phyloP scores from a whole-genome alignment of 2,329 filamentous ascomycete genomes.

The Helotiales sp. region DNA sequence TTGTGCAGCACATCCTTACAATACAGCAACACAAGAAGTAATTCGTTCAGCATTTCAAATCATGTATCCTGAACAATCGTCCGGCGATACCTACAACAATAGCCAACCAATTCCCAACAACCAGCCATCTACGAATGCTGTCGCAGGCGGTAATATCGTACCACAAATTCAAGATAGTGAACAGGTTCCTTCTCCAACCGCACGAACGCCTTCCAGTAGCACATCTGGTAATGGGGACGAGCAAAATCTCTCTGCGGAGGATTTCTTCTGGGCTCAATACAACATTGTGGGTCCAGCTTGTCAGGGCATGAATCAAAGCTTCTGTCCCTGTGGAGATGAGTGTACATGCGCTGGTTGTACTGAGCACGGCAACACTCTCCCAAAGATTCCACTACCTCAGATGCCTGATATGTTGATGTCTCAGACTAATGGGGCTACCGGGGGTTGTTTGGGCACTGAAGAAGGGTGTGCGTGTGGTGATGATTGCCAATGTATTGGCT shows the following conservation, averaged over 20 bases:
- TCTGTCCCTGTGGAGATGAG: conserved; percentile 61
- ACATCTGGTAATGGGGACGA: conserved; percentile 43
- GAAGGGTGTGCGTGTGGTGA: conserved; percentile 57
- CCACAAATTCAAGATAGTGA: conserved; percentile 15
- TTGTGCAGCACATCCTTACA: conserved; percentile 68
- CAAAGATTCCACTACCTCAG: conserved; percentile 16
- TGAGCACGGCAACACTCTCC: conserved; percentile 44
- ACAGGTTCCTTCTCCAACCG: conserved; percentile 26
- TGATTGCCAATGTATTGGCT: conserved; percentile 58
- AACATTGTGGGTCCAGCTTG: conserved; percentile 47
- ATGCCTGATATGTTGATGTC: too few relatives aligned
- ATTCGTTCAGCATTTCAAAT: conserved; percentile 47
- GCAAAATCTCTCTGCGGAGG: conserved; percentile 45
- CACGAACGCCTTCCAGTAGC: conserved; percentile 31
- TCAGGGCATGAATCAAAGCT: conserved; percentile 44
- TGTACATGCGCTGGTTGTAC: conserved; percentile 58
- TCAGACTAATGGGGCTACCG: too few relatives aligned
- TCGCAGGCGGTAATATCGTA: conserved; percentile 8
- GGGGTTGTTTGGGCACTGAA: conserved; percentile 44
- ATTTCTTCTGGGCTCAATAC: conserved; percentile 62
- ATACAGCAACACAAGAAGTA: conserved; percentile 58
- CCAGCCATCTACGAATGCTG: conserved; percentile 6
- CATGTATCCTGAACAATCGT: conserved; percentile 24
- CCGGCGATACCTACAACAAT: conserved; percentile 22
- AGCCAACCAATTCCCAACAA: conserved; percentile 2